A percentile compares a stretch with the other conserved stretches of the same genome.
Conservation (phyloP, 768 basidiomycete species). For the Pleurotus ostreatus region DNA sequence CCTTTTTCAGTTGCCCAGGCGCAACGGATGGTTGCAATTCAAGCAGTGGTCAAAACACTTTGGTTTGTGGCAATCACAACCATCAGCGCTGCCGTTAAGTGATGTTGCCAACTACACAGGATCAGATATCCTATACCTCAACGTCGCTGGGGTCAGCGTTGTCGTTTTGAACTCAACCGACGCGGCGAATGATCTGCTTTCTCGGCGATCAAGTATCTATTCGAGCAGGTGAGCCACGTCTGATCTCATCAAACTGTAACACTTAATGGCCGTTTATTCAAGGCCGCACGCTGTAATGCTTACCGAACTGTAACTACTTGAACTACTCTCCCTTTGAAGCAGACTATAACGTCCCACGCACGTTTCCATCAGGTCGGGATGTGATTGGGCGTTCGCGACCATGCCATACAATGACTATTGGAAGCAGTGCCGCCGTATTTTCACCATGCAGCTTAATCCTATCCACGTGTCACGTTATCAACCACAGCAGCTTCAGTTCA, state of each 20-base stretch:
- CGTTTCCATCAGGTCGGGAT: neutral
- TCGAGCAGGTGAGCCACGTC: neutral
- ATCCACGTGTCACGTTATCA: slow-evolving; percentile 10
- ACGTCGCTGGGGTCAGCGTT: slow-evolving; percentile 1
- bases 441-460: slow-evolving; percentile 18
- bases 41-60: neutral
- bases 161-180: slow-evolving; percentile 10
- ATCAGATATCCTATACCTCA: slow-evolving; percentile 8
- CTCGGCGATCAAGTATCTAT: slow-evolving; percentile 10
- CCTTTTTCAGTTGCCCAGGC: neutral
- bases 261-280: neutral
- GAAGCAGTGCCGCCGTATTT: slow-evolving; percentile 9
- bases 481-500: slow-evolving; percentile 10
- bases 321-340: neutral
- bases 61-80: neutral
- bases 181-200: slow-evolving; percentile 10
- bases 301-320: neutral
- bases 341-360: too few relatives aligned
- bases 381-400: slow-evolving; percentile 1
- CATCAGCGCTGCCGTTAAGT: neutral
- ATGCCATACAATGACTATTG: slow-evolving; percentile 11
- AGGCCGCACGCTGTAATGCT: neutral
- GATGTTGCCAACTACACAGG: neutral
- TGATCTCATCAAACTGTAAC: neutral
- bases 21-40: neutral